A percentile compares a stretch with the other conserved stretches of the same genome.
Conservation (phyloP, 2,329 filamentous ascomycete species). For the Amesomyces nigricolor region DNA sequence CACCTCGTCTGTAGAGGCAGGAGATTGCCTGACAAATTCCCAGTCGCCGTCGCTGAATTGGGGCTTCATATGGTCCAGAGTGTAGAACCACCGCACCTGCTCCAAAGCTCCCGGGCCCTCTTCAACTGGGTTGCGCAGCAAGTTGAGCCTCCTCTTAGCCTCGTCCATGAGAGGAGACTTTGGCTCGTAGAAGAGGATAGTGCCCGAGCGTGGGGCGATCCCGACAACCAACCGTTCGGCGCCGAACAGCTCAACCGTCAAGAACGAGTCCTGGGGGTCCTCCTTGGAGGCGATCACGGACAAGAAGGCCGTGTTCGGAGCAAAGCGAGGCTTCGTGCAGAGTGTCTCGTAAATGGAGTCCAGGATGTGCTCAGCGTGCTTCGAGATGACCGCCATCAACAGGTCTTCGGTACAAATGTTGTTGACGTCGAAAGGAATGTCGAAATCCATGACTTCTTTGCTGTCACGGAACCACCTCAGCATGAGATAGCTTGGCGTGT, state of each 20-base stretch:
- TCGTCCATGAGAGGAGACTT: slow-evolving; percentile 46
- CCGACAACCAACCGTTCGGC: slow-evolving; percentile 54
- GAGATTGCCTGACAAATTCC: slow-evolving; percentile 42
- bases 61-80: slow-evolving; percentile 56
- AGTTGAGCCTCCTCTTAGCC: slow-evolving; percentile 61
- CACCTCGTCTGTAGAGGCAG: slow-evolving; percentile 49
- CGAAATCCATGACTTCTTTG: slow-evolving; percentile 63
- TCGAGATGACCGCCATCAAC: slow-evolving; percentile 66
- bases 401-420: slow-evolving; percentile 69
- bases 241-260: slow-evolving; percentile 66
- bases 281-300: slow-evolving; percentile 51
- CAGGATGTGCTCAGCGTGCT: slow-evolving; percentile 68
- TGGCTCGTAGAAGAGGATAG: slow-evolving; percentile 63
- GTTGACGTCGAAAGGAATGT: slow-evolving; percentile 61
- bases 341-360: slow-evolving; percentile 59
- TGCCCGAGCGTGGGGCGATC: slow-evolving; percentile 75
- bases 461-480: slow-evolving; percentile 82
- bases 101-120: slow-evolving; percentile 56
- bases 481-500: slow-evolving; percentile 50
- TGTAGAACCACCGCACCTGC: slow-evolving; percentile 53
- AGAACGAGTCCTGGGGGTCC: slow-evolving; percentile 57
- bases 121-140: slow-evolving; percentile 44
- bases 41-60: slow-evolving; percentile 61
- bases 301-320: slow-evolving; percentile 53
- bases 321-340: slow-evolving; percentile 54